Evolutionary conservation across 306 rosid species (phyloP).

Genomic region (Vicia faba): DNA sequence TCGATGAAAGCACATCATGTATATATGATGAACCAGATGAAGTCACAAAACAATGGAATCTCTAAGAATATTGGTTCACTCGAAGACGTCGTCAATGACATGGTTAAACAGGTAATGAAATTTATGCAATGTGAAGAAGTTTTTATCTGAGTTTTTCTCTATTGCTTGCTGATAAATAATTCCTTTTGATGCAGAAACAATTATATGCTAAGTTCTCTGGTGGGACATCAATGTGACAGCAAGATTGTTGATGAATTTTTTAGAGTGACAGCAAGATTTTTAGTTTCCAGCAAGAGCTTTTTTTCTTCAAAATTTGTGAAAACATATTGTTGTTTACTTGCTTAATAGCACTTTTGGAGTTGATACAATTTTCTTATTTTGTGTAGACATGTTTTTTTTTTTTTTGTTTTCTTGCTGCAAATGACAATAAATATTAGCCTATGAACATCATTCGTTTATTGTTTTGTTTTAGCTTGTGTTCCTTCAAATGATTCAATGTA

Average conservation of each 20-base stretch:
- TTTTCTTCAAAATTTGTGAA: constrained; percentile 33
- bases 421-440: constrained; percentile 29
- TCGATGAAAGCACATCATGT: constrained; percentile 47
- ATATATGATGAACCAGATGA: constrained; percentile 52
- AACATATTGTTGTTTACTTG: constrained; percentile 32
- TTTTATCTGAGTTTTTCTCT: neutral
- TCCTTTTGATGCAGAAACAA: constrained; percentile 57
- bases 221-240: constrained; percentile 43
- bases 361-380: constrained; percentile 32
- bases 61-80: constrained; percentile 58
- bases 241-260: constrained; percentile 2
- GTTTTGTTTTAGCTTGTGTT: constrained; percentile 1
- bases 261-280: constrained; percentile 23
- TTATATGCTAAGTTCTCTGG: constrained; percentile 40
- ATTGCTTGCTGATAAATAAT: neutral
- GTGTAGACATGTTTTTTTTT: constrained; percentile 21
- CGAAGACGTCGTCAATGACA: constrained; percentile 64
- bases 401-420: constrained; percentile 10
- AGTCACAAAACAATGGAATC: constrained; percentile 42
- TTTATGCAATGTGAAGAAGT: constrained; percentile 21
- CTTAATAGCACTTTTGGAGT: constrained; percentile 32
- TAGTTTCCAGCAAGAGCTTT: constrained; percentile 26
- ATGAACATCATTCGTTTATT: neutral
- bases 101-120: constrained; percentile 70
- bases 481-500: too few species aligned